These are phyloP conservation scores for Fusarium heterosporum DNA, from an alignment of 2,329 filamentous ascomycete genomes.

Conservation along the genomic window DNA sequence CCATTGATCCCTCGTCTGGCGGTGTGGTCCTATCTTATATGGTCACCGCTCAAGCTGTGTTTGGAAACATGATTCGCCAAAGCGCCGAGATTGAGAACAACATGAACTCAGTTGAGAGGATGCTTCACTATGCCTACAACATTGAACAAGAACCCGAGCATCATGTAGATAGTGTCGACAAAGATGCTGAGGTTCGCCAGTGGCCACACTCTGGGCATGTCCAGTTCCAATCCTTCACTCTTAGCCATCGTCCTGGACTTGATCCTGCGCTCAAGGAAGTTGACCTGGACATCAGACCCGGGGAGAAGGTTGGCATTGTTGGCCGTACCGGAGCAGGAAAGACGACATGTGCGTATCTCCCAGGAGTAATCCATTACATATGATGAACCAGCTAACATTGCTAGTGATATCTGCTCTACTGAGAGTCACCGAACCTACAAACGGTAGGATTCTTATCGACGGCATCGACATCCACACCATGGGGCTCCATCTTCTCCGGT, in stretches of 20 bases:
- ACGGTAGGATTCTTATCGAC: constrained; percentile 25
- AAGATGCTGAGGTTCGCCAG: neutral
- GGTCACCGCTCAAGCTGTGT: constrained; percentile 58
- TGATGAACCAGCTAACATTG: neutral
- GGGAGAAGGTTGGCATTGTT: constrained; percentile 25
- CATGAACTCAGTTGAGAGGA: constrained; percentile 94
- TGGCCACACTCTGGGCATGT: constrained; percentile 18
- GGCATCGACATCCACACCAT: constrained; percentile 27
- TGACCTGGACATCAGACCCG: constrained; percentile 7
- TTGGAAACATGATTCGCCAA: constrained; percentile 75
- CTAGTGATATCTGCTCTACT: constrained; percentile 24
- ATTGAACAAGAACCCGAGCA: constrained; percentile 24
- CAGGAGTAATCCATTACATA: rapidly evolving
- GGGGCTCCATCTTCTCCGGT: constrained; percentile 22
- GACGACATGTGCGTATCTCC: constrained; percentile 4
- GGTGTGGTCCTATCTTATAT: constrained; percentile 31
- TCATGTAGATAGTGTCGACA: neutral
- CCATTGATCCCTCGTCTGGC: constrained; percentile 21
- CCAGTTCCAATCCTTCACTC: constrained; percentile 22
- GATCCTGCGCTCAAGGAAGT: constrained; percentile 21
- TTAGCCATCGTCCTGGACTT: constrained; percentile 21
- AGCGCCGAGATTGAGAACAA: constrained; percentile 75
- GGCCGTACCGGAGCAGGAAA: constrained; percentile 31
- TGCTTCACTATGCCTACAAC: constrained; percentile 86
- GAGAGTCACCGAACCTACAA: constrained; percentile 22